Percentiles rank a stretch among this genome's conserved stretches.
Evolutionary conservation across 768 basidiomycete genomes (phyloP).

Genomic region (Mycena kentingensis): DNA sequence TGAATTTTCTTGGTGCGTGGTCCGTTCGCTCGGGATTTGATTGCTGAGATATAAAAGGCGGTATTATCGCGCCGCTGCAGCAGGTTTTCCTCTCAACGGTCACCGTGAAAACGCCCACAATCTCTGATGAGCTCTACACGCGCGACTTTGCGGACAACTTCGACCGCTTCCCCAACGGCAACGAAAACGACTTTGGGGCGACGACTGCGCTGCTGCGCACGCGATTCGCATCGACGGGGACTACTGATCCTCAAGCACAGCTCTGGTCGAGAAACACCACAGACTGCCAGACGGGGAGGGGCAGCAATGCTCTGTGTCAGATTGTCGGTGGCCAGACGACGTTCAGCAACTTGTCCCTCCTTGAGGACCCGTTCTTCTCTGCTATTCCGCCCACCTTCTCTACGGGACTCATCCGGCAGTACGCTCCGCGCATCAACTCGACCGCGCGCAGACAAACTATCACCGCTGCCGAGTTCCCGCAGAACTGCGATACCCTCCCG

Average conservation of each 20-base stretch:
- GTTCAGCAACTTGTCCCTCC: conserved; percentile 4
- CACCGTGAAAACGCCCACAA: conserved; percentile 10
- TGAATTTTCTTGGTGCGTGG: conserved; percentile 9
- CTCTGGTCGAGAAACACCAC: conserved; percentile 3
- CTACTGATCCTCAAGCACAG: conserved; percentile 3
- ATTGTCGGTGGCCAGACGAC: conserved; percentile 3
- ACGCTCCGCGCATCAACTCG: conserved; percentile 9
- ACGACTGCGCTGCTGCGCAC: conserved; percentile 2
- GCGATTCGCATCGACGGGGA: conserved; percentile 4
- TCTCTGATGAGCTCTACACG: neutral
- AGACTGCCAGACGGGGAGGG: neutral
- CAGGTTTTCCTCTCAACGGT: conserved; percentile 7
- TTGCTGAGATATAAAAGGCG: neutral
- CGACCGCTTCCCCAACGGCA: conserved; percentile 1
- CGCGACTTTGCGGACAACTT: neutral
- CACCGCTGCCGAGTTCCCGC: conserved; percentile 7
- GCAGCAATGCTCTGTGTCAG: neutral
- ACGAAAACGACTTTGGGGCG: conserved; percentile 1
- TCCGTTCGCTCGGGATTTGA: neutral
- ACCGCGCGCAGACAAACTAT: conserved; percentile 8
- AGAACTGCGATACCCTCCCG: conserved; percentile 4
- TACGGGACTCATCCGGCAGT: conserved; percentile 9
- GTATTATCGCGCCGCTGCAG: conserved; percentile 10
- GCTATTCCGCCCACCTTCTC: conserved; percentile 7
- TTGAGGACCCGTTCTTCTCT: conserved; percentile 11